Base-by-base conservation (phyloP, 2,329 filamentous ascomycete genomes). In the Sarocladium oryzae region DNA sequence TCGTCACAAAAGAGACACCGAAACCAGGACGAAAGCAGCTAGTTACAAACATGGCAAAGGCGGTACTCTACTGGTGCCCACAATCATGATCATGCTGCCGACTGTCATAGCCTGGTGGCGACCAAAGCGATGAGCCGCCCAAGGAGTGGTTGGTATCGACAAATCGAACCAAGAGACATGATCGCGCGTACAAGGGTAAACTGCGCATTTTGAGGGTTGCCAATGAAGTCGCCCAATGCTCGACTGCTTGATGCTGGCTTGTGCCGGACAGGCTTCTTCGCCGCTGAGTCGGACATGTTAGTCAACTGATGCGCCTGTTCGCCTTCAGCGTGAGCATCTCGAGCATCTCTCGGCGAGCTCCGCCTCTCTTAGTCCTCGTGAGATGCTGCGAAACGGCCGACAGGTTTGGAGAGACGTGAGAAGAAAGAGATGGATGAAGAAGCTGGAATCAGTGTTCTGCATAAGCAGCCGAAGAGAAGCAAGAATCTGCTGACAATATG, bases 1-100 rank as follows among this genome's bases (percentile, higher is more conserved):
- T 74, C 37, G 76, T 79, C 32, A 70, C 72, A 55, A 77, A 77
- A 0, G 72, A 69, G 20, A 78, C 69, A 3, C 78, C 78, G 26
- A 78, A 75, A 2, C 78, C 78, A 7, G 81, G 66, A 13, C 81
- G 60, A 52, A 78, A 73, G 51, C 78, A 71, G 23, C 75, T 70
- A 7, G 75, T 65, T 30, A 81, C 69, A 57, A 79, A 81, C 76
- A 79, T 79, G 46, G 64, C 76, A 53, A 66, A 57, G 33, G 59
- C 61, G 23, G 53, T 50, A 26, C 60, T 61, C 38, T 59, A n/a
- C 64, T 56, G 0, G 61, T 62, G 11, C 65, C 65, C 2, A 57
- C 36, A 24, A 65, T 63, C 57, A 65, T 65, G 11, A 68, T 63
- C 0, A 63, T 53, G 16, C 58, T 63, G 0, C 66, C 67, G 0